A percentile compares a stretch with the other conserved stretches of the same genome.
These are phyloP conservation scores for Psilocybe azurescens DNA, from an alignment of 768 basidiomycete genomes.

Conservation along the genomic window DNA sequence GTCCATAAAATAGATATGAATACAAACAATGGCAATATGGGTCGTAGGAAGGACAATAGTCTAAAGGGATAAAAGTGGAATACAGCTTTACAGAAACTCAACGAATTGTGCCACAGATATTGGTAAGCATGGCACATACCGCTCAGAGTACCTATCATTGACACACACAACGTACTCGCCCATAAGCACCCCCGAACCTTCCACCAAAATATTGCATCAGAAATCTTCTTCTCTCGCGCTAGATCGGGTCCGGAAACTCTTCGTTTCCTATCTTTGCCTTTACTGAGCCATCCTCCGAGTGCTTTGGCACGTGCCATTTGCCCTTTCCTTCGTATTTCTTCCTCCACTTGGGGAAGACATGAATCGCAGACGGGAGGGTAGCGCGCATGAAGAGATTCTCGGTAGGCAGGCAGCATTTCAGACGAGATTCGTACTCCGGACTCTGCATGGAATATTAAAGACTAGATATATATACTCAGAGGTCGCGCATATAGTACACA, in stretches of 20 bases:
- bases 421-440: conserved; percentile 69
- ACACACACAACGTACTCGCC: conserved; percentile 49
- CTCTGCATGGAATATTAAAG: conserved; percentile 48
- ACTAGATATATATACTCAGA: neutral
- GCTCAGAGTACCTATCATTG: conserved; percentile 44
- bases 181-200: conserved; percentile 71
- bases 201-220: conserved; percentile 65
- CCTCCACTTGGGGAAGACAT: conserved; percentile 83
- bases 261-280: conserved; percentile 64
- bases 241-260: conserved; percentile 45
- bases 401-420: conserved; percentile 75
- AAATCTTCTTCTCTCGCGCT: conserved; percentile 47
- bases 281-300: conserved; percentile 73
- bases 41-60: conserved; percentile 33
- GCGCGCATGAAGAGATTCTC: conserved; percentile 73
- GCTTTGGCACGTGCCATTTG: conserved; percentile 83
- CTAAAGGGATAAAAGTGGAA: conserved; percentile 35
- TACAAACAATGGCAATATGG: conserved; percentile 53
- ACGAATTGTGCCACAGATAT: neutral
- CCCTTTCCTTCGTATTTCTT: conserved; percentile 78
- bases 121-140: conserved; percentile 43
- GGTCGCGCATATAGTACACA: conserved; percentile 39
- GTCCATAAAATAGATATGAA: conserved; percentile 76
- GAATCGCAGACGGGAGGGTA: conserved; percentile 87
- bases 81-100: conserved; percentile 31